Evolutionary conservation across 1,284 basidiomycete genomes (phyloP), one percentile per base, ranked within the genome.

Genomic region (Singerocomus inundabilis): DNA sequence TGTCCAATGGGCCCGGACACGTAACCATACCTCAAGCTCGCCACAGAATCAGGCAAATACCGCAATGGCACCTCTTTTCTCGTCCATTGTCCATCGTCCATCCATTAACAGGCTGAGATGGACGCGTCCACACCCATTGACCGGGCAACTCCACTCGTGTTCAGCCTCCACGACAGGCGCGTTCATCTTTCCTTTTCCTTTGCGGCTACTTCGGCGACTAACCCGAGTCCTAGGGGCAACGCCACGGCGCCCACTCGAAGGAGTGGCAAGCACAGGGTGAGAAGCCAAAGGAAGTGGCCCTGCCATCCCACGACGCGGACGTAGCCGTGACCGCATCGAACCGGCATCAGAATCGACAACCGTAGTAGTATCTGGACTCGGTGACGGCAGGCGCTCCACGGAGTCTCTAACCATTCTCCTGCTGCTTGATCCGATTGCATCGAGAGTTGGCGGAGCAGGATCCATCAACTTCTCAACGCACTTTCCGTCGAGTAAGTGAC

Each of bases 401-500:
- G 38, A 30, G 1, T 48, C 57, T 24, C 34, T 13, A 30, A n/a
- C 13, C 33, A 44, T 37, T 41, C 49, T 55, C 7, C 64, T 69
- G 52, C 75, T 76, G 15, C 71, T 72, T 28, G 56, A 52, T 44
- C 54, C 58, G 13, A 42, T 32, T 15, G 49, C 47, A 16, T 62
- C 57, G n/a, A 60, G 16, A 28, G 31, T 38, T 11, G 51, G 42
- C 25, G 41, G 37, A 4, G 49, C 39, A 1, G 85, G 84, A 24
- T 70, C 67, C 60, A 80, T 80, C 38, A 88, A 53, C 54, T 74
- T 70, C 49, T 76, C 75, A 5, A 85, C 66, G 56, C 87, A 90
- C 61, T 84, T 85, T 38, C 85, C 88, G 57, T 90, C 88, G 3
- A 90, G 73, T 58, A 90, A 68, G 60, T 90, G 87, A 0, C 87